phyloP scores from a whole-genome alignment of 2,329 filamentous ascomycete genomes.

The Pseudogymnoascus sp. region DNA sequence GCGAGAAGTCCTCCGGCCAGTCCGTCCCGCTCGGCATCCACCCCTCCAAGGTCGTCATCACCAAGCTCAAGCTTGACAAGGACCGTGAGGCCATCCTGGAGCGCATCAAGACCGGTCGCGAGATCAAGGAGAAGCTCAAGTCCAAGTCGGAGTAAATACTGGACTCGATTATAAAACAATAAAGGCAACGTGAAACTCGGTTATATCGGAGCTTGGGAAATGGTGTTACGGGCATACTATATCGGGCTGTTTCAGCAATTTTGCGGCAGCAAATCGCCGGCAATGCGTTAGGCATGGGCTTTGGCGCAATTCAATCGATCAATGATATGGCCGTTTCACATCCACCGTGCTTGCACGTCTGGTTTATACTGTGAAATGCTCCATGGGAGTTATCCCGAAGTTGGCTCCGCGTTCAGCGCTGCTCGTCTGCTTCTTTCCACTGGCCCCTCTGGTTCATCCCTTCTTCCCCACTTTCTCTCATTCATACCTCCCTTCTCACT shows the following conservation, averaged over 20 bases:
- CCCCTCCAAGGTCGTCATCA: constrained; percentile 95
- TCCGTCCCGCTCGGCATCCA: constrained; percentile 89
- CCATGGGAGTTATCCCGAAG: constrained; percentile 71
- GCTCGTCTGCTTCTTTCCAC: constrained; percentile 9
- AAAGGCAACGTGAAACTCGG: constrained; percentile 11
- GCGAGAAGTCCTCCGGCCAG: constrained; percentile 97
- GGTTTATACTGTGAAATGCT: constrained; percentile 55
- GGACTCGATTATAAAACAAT: constrained; percentile 10
- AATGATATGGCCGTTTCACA: constrained; percentile 65
- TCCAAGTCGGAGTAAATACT: constrained; percentile 15
- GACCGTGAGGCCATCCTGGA: constrained; percentile 83
- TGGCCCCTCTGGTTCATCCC: not conserved
- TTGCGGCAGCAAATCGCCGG: constrained; percentile 10
- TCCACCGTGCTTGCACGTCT: constrained; percentile 33
- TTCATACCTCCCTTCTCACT: not conserved
- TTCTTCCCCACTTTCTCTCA: not conserved
- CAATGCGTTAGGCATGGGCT: constrained; percentile 24
- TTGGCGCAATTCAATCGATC: constrained; percentile 31
- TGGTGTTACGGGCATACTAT: constrained; percentile 11
- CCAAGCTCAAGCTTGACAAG: constrained; percentile 98
- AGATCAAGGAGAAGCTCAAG: constrained; percentile 59
- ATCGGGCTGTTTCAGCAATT: constrained; percentile 9
- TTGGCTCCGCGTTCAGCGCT: constrained; percentile 23
- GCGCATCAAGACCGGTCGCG: constrained; percentile 73
- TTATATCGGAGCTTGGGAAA: constrained; percentile 12